Evolutionary conservation across 225 moss, liverwort and hornwort genomes (phyloP).

Genomic region (Rhytidiadelphus loreus): DNA sequence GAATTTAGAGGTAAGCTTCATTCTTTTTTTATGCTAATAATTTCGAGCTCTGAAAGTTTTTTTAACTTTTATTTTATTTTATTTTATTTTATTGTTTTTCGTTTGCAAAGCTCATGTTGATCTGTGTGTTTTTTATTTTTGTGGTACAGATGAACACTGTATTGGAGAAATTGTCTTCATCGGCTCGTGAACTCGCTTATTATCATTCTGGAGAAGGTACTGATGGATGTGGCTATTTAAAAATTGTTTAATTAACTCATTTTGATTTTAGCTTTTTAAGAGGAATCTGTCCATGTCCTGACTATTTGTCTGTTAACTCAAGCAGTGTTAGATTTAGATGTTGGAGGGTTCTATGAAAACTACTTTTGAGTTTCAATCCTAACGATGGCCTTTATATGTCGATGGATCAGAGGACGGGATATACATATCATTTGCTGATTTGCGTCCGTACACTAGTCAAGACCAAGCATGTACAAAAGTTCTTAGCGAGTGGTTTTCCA

Average conservation of each 20-base stretch:
- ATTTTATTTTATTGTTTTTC: background rate
- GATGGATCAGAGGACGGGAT: slow-evolving; percentile 54
- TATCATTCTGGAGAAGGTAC: slow-evolving; percentile 93
- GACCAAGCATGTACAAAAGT: slow-evolving; percentile 83
- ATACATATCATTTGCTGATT: slow-evolving; percentile 83
- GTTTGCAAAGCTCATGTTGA: background rate
- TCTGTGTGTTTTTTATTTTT: background rate
- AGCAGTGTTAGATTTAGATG: background rate
- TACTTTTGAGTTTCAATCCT: background rate
- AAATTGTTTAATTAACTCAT: background rate
- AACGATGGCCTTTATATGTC: background rate
- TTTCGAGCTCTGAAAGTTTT: background rate
- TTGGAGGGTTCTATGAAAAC: background rate
- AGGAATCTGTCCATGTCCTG: background rate
- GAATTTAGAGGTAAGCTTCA: slow-evolving; percentile 61
- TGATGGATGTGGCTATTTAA: background rate
- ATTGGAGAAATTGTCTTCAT: slow-evolving; percentile 79
- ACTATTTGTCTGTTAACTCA: background rate
- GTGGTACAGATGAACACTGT: slow-evolving; percentile 59
- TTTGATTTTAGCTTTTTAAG: background rate
- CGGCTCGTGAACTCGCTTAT: slow-evolving; percentile 74
- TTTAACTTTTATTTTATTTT: background rate
- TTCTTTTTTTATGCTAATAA: background rate
- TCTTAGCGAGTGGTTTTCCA: slow-evolving; percentile 82
- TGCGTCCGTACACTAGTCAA: slow-evolving; percentile 73